These are phyloP conservation scores for Avena atlantica DNA, from an alignment of 176 grass and related monocot species.

Conservation along the genomic window DNA sequence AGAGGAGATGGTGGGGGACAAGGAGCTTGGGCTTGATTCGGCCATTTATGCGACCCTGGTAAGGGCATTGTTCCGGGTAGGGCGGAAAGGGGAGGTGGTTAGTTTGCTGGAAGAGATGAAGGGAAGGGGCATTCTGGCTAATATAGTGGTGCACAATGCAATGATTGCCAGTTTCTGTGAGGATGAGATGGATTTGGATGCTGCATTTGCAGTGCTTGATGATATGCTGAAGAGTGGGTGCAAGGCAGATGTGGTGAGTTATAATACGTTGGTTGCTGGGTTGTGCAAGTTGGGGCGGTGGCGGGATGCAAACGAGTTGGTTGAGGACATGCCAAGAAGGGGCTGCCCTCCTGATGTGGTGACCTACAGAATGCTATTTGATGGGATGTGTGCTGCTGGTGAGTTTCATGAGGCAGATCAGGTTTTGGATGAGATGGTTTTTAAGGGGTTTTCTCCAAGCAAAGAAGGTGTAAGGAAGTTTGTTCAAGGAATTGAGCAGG, in stretches of 20 bases:
- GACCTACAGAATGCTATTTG: slow-evolving; percentile 63
- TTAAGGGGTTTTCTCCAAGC: slow-evolving; percentile 65
- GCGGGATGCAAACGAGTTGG: slow-evolving; percentile 54
- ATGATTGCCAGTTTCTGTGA: slow-evolving; percentile 67
- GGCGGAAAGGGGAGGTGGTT: slow-evolving; percentile 58
- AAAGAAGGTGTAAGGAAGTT: slow-evolving; percentile 46
- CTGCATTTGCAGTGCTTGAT: slow-evolving; percentile 60
- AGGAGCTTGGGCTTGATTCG: slow-evolving; percentile 40
- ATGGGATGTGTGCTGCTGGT: slow-evolving; percentile 57
- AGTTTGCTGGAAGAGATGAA: slow-evolving; percentile 76
- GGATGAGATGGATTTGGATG: slow-evolving; percentile 52
- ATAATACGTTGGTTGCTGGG: slow-evolving; percentile 58
- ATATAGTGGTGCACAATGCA: slow-evolving; percentile 60
- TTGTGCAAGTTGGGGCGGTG: slow-evolving; percentile 60
- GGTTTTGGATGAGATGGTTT: slow-evolving; percentile 70
- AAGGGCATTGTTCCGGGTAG: slow-evolving; percentile 52
- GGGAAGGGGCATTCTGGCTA: slow-evolving; percentile 42
- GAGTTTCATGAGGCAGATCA: slow-evolving; percentile 45
- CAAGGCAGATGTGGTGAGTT: slow-evolving; percentile 57
- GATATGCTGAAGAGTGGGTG: slow-evolving; percentile 62
- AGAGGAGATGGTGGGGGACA: slow-evolving; percentile 47
- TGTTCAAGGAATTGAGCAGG: slow-evolving; percentile 51
- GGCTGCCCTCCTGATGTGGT: slow-evolving; percentile 63
- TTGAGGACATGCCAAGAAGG: slow-evolving; percentile 68
- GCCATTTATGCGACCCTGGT: slow-evolving; percentile 39